Base-by-base conservation (phyloP, 805 yeast genomes). In the Ogataea degrootiae region DNA sequence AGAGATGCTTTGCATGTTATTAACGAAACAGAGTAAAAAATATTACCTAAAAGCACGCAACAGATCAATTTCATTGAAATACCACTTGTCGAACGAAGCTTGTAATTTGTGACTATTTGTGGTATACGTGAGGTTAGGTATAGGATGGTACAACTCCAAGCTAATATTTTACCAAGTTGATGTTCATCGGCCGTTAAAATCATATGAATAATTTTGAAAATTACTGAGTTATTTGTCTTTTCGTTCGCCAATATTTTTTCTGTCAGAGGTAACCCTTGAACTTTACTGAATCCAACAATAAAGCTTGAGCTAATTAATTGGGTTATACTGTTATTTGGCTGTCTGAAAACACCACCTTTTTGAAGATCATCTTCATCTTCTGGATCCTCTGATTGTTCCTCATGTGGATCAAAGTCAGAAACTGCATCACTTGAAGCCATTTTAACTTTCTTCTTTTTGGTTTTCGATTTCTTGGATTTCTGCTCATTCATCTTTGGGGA, bases 71-170 rank as follows among this genome's bases (percentile, higher is more conserved):
- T 58, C 11, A 79, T 72, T 1, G 80, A 74, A 9, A 79, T 67
- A 7, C 83, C 83, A 5, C 69, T 71, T 1, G 79, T 80, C 6
- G 81, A 70, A 47, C 70, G 70, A 22, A 76, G 53, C 43, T 58
- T 54, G 55, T 71, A 69, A 55, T 79, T 79, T 40, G 74, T 73
- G 49, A 68, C 61, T 23, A 79, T 58, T 51, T 79, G 83, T 0
- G 83, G 83, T 37, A 76, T 66, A 45, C 83, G 60, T 4, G 83
- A 78, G 8, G 69, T 49, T 42, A 77, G 62, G 51, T 79, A 79
- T 1, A 78, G 70, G 5, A 58, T 46, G 1, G 83, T 74, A 50
- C 82, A 77, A 2, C 68, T 55, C 83, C 83, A 79, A 0, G 83
- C 82, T 17, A 78, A 50, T 2, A 62, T 26, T 23, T 53, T 56